Evolutionary conservation across 306 rosid genomes (phyloP), one percentile per base, ranked within the genome.

Genomic region (Erythrophleum fordii): DNA sequence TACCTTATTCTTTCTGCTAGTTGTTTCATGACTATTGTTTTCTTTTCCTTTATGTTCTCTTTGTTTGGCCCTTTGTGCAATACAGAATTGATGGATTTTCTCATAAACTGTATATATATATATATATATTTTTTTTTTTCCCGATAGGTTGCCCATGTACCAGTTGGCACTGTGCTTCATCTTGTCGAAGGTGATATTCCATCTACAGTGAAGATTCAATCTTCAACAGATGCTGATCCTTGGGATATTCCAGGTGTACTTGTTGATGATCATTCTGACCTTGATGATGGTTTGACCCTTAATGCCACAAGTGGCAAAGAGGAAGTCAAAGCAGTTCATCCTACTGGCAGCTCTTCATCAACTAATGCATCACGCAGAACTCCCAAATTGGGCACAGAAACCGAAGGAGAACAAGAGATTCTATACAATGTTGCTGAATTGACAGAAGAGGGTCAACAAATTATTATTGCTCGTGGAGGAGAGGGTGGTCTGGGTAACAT

Each of bases 211-310:
- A 79, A 86, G 73, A 77, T 59, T 18, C 83, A 76, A 48, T 73
- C 89, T 81, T 78, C 90, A 3, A 46, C 84, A 2, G 91, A 89
- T 81, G 80, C 84, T 83, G 96, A 95, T 85, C 99, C 98, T 20
- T 93, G 94, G 98, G 94, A 95, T 79, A 88, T 87, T 85, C 97
- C 97, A 2, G 98, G 96, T 80, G 74, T 83, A 73, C 95, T 93
- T 73, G 88, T 85, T 39, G 82, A 83, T 72, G 85, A 85, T 74
- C 62, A 51, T 79, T 77, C 88, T 52, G 81, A 71, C 73, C 53
- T 75, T 25, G 58, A 26, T 49, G 62, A 79, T 71, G 58, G 56
- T 13, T 82, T 84, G 74, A 49, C 42, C 51, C 81, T 35, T 67
- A 67, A 69, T 65, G 83, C 35, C 52, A 51, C 87, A 25, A 85